These are phyloP conservation scores for Bryoglossum gracile DNA, from an alignment of 495 filamentous ascomycete genomes.

Conservation along the genomic window DNA sequence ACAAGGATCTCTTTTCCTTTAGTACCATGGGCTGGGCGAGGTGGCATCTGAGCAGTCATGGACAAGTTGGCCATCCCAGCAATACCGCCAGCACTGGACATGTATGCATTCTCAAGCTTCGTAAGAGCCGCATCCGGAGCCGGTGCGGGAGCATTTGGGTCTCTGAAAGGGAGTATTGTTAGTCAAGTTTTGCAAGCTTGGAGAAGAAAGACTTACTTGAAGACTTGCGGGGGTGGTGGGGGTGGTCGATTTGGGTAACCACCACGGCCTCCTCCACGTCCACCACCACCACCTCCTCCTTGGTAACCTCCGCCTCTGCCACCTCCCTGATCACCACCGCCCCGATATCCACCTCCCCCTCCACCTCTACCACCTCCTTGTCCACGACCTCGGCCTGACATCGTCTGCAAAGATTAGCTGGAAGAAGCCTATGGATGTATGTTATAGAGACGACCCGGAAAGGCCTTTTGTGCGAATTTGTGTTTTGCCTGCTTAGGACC, in stretches of 20 bases:
- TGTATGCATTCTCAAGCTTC: constrained; percentile 17
- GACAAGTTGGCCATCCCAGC: constrained; percentile 4
- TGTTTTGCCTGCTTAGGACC: too few relatives aligned
- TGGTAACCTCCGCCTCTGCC: constrained; percentile 2
- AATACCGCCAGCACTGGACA: constrained; percentile 8
- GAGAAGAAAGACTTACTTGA: constrained; percentile 4
- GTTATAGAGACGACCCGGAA: too few relatives aligned
- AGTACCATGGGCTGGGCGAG: constrained; percentile 45
- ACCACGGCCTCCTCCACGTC: constrained; percentile 23
- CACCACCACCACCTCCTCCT: constrained; percentile 22
- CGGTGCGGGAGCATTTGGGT: constrained; percentile 4
- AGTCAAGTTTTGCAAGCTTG: neutral
- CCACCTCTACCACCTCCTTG: constrained; percentile 9
- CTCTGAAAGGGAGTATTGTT: neutral
- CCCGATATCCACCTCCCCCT: neutral
- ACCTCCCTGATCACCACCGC: constrained; percentile 2
- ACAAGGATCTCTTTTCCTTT: constrained; percentile 35
- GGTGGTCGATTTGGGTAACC: constrained; percentile 8
- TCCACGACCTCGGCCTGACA: neutral
- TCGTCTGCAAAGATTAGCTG: neutral
- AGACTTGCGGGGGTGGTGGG: constrained; percentile 13
- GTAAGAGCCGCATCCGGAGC: constrained; percentile 5
- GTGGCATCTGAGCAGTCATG: constrained; percentile 20
- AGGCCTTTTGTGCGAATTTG: too few relatives aligned
- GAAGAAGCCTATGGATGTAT: neutral